Percentiles rank a stretch among this genome's conserved stretches.
These are phyloP conservation scores for Xylariaceae sp. DNA, from an alignment of 2,329 filamentous ascomycete genomes.

Conservation along the genomic window DNA sequence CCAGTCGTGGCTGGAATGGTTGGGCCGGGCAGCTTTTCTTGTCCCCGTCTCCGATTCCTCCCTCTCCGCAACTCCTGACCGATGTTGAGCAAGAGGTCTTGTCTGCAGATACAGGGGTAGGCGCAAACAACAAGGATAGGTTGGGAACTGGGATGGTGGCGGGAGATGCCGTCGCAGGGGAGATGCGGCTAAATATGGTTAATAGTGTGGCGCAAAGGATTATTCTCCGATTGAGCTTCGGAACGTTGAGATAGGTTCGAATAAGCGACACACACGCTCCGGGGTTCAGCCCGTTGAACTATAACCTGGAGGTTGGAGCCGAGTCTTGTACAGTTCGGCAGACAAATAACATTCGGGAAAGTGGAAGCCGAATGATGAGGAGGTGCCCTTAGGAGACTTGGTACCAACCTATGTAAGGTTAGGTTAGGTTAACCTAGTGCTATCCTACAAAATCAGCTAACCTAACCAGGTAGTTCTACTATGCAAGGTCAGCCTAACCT, in stretches of 20 bases:
- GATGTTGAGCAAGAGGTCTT: too few relatives aligned
- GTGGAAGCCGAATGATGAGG: not conserved
- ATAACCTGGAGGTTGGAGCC: not conserved
- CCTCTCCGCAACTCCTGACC: too few relatives aligned
- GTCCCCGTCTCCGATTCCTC: too few relatives aligned
- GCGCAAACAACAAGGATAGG: too few relatives aligned
- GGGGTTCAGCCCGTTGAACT: too few relatives aligned
- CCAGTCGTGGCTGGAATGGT: constrained; percentile 6
- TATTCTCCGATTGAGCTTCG: constrained; percentile 13
- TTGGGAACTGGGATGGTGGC: constrained; percentile 5
- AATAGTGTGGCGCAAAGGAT: constrained; percentile 11
- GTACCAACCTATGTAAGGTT: too few relatives aligned
- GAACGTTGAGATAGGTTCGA: not conserved
- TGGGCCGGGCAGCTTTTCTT: constrained; percentile 5
- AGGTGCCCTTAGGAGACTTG: too few relatives aligned
- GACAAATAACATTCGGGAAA: not conserved
- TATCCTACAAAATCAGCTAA: too few relatives aligned
- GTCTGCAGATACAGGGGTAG: too few relatives aligned
- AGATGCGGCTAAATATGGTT: constrained; percentile 18
- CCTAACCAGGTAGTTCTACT: too few relatives aligned
- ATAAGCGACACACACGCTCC: not conserved
- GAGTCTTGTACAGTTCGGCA: not conserved
- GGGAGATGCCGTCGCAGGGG: constrained; percentile 7
- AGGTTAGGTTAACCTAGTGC: too few relatives aligned
- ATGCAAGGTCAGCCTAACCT: too few relatives aligned